Evolutionary conservation across 805 yeast genomes (phyloP).

Genomic region (Cyberlindnera euphorbiiphila): DNA sequence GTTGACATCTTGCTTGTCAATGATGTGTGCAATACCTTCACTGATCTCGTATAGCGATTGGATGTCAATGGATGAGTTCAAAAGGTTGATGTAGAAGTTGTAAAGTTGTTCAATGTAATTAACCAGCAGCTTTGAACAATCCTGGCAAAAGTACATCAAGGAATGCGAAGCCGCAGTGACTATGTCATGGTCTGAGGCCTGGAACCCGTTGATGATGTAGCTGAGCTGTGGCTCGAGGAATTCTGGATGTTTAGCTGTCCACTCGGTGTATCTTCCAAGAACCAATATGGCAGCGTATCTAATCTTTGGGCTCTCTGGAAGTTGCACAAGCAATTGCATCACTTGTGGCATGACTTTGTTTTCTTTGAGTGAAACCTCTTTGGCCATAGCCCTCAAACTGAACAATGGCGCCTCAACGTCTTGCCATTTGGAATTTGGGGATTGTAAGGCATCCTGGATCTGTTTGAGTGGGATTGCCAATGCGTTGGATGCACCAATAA

Average conservation of each 20-base stretch:
- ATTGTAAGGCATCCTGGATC: constrained; percentile 40
- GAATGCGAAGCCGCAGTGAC: constrained; percentile 90
- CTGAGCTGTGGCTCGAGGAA: constrained; percentile 77
- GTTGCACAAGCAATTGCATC: constrained; percentile 59
- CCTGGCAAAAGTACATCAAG: constrained; percentile 89
- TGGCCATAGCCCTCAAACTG: constrained; percentile 90
- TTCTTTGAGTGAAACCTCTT: constrained; percentile 72
- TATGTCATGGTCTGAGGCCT: constrained; percentile 38
- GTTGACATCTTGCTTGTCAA: constrained; percentile 55
- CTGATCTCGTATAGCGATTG: constrained; percentile 74
- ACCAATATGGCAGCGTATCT: constrained; percentile 92
- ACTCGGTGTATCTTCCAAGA: constrained; percentile 91
- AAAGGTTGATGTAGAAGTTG: constrained; percentile 59
- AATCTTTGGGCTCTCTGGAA: constrained; percentile 83
- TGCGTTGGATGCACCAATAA: constrained; percentile 73
- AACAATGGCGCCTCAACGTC: constrained; percentile 85
- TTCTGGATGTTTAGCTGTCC: constrained; percentile 87
- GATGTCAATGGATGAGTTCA: constrained; percentile 49
- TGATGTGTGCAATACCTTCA: constrained; percentile 85
- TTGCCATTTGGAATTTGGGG: constrained; percentile 58
- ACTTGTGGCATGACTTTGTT: constrained; percentile 68
- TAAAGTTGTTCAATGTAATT: constrained; percentile 71
- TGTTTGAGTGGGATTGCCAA: constrained; percentile 64
- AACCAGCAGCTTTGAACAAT: constrained; percentile 67
- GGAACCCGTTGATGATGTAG: constrained; percentile 77